Percentiles rank a stretch among this genome's conserved stretches.
phyloP scores from a whole-genome alignment of 495 filamentous ascomycete genomes.

The Chaetomium cochliodes region DNA sequence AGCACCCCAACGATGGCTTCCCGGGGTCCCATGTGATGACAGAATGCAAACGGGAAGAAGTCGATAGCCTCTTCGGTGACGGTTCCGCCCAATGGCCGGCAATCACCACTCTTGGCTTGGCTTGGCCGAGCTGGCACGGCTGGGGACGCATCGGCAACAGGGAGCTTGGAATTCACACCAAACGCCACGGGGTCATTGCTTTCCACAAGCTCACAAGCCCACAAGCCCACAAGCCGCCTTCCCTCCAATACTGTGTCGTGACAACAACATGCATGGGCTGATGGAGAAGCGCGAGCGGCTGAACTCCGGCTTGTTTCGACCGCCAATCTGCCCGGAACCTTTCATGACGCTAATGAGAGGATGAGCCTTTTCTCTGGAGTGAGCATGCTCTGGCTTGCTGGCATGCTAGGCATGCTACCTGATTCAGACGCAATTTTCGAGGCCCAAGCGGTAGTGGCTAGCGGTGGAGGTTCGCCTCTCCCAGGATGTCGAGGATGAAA shows the following conservation, averaged over 20 bases:
- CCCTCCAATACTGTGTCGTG: too few relatives aligned
- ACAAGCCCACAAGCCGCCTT: background rate
- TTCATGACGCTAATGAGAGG: background rate
- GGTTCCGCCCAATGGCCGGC: slow-evolving; percentile 3
- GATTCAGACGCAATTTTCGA: background rate
- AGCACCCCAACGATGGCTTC: background rate
- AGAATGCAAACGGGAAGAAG: background rate
- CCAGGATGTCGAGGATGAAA: background rate
- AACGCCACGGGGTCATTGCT: background rate
- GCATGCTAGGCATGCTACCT: too few relatives aligned
- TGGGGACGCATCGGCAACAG: background rate
- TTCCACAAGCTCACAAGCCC: too few relatives aligned
- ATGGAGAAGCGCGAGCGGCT: slow-evolving; percentile 1
- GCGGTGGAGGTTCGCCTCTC: background rate
- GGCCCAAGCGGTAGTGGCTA: background rate
- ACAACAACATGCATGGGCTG: background rate
- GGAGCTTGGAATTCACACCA: background rate
- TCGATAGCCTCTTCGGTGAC: background rate
- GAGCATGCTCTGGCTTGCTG: background rate
- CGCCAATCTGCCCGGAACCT: background rate
- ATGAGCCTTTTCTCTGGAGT: background rate
- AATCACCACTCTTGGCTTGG: background rate
- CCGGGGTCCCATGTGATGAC: slow-evolving; percentile 9
- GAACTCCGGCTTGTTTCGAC: slow-evolving; percentile 6
- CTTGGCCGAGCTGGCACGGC: background rate